Percentiles rank a stretch among this genome's conserved stretches.
phyloP scores from a whole-genome alignment of 305 asterid species.

The Galium porrigens region DNA sequence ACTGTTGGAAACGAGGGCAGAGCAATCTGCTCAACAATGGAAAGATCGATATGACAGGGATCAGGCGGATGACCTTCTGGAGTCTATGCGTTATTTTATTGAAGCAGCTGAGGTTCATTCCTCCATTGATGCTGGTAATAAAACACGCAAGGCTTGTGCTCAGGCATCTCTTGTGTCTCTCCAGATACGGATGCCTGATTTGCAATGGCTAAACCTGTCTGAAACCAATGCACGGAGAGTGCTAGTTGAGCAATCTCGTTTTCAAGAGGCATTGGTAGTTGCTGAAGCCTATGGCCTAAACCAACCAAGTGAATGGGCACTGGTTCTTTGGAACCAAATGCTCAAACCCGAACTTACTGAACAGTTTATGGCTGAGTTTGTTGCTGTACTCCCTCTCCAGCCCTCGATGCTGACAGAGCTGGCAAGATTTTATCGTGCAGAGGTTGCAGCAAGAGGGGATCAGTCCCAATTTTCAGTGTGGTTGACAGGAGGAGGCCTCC shows the following conservation, averaged over 20 bases:
- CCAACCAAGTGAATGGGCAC: constrained; percentile 96
- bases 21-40: constrained; percentile 57
- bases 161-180: constrained; percentile 90
- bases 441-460: constrained; percentile 84
- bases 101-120: constrained; percentile 95
- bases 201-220: constrained; percentile 72
- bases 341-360: constrained; percentile 80
- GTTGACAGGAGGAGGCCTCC: constrained; percentile 87
- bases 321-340: constrained; percentile 96
- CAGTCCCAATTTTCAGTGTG: constrained; percentile 89
- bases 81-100: constrained; percentile 68
- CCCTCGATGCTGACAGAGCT: constrained; percentile 83
- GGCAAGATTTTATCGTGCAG: constrained; percentile 74
- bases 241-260: constrained; percentile 74
- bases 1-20: constrained; percentile 68
- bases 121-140: constrained; percentile 86
- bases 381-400: constrained; percentile 81
- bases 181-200: constrained; percentile 93
- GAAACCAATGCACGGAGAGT: constrained; percentile 82
- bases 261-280: constrained; percentile 85
- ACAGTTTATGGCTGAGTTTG: constrained; percentile 84
- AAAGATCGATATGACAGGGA: constrained; percentile 58
- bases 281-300: constrained; percentile 94
- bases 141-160: constrained; percentile 71
- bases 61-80: constrained; percentile 75